Conservation (phyloP, 108 stramenopile genomes). For the Discostella stelligeroides region DNA sequence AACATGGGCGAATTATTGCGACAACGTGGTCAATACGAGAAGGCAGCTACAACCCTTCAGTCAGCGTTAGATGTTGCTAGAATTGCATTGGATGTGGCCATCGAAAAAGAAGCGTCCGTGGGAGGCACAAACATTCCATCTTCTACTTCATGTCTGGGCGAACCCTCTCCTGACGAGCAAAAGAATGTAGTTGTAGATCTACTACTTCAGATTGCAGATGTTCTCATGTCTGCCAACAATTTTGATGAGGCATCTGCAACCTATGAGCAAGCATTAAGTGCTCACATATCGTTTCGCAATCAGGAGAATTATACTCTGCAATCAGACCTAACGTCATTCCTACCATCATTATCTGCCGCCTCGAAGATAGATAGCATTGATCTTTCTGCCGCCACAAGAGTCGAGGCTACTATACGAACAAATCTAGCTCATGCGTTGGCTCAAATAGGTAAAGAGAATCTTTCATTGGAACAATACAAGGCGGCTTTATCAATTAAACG, state of each 20-base stretch:
- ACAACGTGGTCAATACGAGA: conserved; percentile 21
- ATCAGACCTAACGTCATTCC: neutral
- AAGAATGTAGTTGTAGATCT: conserved; percentile 33
- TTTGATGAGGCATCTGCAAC: conserved; percentile 38
- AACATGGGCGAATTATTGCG: conserved; percentile 43
- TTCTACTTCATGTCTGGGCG: neutral
- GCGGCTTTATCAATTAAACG: conserved; percentile 43
- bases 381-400: conserved; percentile 26
- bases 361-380: conserved; percentile 15
- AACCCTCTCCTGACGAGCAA: conserved; percentile 25
- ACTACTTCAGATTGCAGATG: conserved; percentile 33
- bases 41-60: conserved; percentile 19
- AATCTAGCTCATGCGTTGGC: conserved; percentile 30
- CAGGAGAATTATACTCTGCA: conserved; percentile 4
- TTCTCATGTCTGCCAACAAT: conserved; percentile 14
- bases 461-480: conserved; percentile 43
- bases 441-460: conserved; percentile 30
- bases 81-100: conserved; percentile 18
- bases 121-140: neutral
- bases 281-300: conserved; percentile 31
- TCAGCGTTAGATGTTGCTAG: conserved; percentile 30
- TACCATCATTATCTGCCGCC: conserved; percentile 15
- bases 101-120: conserved; percentile 2
- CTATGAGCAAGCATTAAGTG: conserved; percentile 35
- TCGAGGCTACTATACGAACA: conserved; percentile 42